Base-by-base conservation (phyloP, 495 filamentous ascomycete genomes). In the Trichoderma gamsii region DNA sequence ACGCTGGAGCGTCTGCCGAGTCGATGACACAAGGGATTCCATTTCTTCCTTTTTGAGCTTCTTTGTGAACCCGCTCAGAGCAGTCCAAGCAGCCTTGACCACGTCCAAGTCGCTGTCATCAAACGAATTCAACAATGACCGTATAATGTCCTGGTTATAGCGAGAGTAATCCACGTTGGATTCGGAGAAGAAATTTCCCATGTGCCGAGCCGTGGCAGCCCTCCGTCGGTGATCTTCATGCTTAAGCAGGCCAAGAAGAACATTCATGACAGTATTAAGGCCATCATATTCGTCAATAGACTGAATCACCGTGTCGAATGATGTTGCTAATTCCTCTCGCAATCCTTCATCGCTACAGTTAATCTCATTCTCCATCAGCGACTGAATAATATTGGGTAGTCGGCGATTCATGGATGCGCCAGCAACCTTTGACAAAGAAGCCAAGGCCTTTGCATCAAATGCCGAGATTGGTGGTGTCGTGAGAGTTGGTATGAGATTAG, bases 231-330 rank as follows among this genome's bases (percentile, higher is more conserved):
- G 93, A 73, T 99, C 95, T 49, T 97, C 90, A 75, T 97, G 88
- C 80, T 97, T 98, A 70, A 91, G 84, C 41, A 97, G 81, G 59
- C 88, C 84, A 56, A 98, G 79, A 79, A 98, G 89, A 35, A 93
- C 92, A 73, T 89, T 96, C 92, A 99, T 97, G 59, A 89, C 89
- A 13, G 90, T 92, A 71, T 97, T 98, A 29, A 99, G 83, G 23
- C 95, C 96, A 78, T 99, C 95, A 71, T 86, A 96, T 76, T 97
- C 96, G 79, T 98, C 96, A 67, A 98, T 92, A 61, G 93, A 97
- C 38, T 92, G 81, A 70, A 98, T 82, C 43, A 99, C 91, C 0
- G 90, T 88, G 73, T 97, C 90, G 71, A 99, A 93, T 2, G 95
- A 88, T 61, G 75, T 78, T 70, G 90, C 86, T 21, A 99, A 85